Evolutionary conservation across 805 yeast species (phyloP), one percentile per base, ranked within the genome.

Genomic region (Wickerhamiella sergipiensis): DNA sequence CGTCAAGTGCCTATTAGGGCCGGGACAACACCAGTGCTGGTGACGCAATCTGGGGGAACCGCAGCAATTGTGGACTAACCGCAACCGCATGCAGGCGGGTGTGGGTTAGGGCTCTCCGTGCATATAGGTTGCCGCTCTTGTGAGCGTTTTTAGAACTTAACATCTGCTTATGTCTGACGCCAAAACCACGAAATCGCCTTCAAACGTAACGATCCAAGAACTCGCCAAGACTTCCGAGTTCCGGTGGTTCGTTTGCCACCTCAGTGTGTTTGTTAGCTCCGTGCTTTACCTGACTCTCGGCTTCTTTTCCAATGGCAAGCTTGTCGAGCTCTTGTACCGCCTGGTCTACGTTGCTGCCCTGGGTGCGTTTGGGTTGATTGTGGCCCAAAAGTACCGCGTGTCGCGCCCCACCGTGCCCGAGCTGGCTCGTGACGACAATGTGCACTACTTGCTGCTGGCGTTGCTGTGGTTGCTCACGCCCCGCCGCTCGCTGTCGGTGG

Each of bases 301-400:
- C 53, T 56, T 58, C 46, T 56, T 58, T 49, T 45, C 61, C 46
- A 48, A 55, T 26, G 53, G 57, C 49, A 49, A 61, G n/a, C 62
- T 72, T 56, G 71, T 73, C 46, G 50, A 58, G 12, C 55, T 69
- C 50, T 74, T 81, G 70, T 85, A 85, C 69, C 73, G 77, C 48
- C 58, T 75, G 50, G 73, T 83, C 1, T 79, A 79, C 54, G 43
- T 82, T 9, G 83, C 88, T 9, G 82, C 83, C 8, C 63, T 84
- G 40, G 77, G 74, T 55, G 80, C 95, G 21, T 87, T 86, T 64
- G 85, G 85, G 23, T 77, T 89, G 54, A 83, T 87, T 52, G 66
- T 83, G 29, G 80, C 71, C 64, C 89, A 88, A 66, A 72, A 76
- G 47, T 71, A 71, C 59, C 57, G 60, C 52, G 52, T 51, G 44